Percentiles rank a stretch among this genome's conserved stretches.
phyloP scores from a whole-genome alignment of 2,329 filamentous ascomycete genomes.

The Teratosphaeria nubilosa region DNA sequence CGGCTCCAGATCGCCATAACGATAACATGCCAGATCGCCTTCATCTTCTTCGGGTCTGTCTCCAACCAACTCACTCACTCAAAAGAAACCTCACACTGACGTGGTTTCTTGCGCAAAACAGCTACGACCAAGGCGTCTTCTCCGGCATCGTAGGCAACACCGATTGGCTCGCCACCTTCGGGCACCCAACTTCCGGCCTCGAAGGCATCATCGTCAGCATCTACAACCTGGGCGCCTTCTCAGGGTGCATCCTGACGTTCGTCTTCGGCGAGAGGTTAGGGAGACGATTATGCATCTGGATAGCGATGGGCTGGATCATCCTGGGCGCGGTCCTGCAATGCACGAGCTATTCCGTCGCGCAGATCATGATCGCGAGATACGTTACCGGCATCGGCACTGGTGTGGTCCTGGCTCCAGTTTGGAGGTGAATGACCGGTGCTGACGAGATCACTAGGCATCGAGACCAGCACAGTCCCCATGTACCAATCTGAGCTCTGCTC shows the following conservation, averaged over 20 bases:
- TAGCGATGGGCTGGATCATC: slow-evolving; percentile 35
- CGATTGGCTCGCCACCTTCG: slow-evolving; percentile 27
- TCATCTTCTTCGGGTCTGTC: slow-evolving; percentile 23
- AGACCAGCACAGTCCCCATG: slow-evolving; percentile 38
- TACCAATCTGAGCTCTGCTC: slow-evolving; percentile 27
- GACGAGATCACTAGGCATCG: slow-evolving; percentile 12
- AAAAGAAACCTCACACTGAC: not conserved
- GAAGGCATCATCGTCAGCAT: slow-evolving; percentile 36
- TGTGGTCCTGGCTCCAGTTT: slow-evolving; percentile 12
- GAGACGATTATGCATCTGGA: slow-evolving; percentile 30
- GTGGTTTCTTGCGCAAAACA: not conserved
- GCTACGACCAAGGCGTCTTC: slow-evolving; percentile 16
- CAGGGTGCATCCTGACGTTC: slow-evolving; percentile 30
- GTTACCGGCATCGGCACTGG: slow-evolving; percentile 41
- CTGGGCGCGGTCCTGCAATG: slow-evolving; percentile 38
- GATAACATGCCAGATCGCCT: slow-evolving; percentile 22
- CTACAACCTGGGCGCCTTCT: slow-evolving; percentile 30
- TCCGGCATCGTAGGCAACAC: slow-evolving; percentile 33
- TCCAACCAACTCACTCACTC: not conserved
- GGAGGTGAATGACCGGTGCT: not conserved
- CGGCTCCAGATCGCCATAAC: slow-evolving; percentile 22
- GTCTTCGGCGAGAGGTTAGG: slow-evolving; percentile 29
- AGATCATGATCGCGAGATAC: slow-evolving; percentile 38
- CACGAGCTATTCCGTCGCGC: slow-evolving; percentile 32
- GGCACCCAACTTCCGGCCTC: slow-evolving; percentile 27